A percentile compares a stretch with the other conserved stretches of the same genome.
Conservation (phyloP, 306 rosid species). For the Acacia confusa region DNA sequence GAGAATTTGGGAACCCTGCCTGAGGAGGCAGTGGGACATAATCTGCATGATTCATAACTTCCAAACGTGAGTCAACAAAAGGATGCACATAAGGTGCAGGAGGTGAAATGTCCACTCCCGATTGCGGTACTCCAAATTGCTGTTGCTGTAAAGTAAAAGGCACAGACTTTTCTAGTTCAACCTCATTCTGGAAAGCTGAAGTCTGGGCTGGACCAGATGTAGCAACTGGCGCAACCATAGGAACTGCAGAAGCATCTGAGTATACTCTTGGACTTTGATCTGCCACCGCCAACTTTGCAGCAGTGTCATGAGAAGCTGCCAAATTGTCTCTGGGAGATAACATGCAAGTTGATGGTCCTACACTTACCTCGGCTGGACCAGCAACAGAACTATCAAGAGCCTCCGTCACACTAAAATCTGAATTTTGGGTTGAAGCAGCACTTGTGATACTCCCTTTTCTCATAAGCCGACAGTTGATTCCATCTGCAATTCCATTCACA, state of each 20-base stretch:
- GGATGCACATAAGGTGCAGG: slow-evolving; percentile 57
- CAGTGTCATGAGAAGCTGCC: slow-evolving; percentile 42
- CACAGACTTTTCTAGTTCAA: slow-evolving; percentile 49
- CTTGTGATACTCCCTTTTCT: slow-evolving; percentile 72
- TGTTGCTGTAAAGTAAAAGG: slow-evolving; percentile 49
- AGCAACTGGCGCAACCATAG: slow-evolving; percentile 38
- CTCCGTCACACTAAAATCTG: slow-evolving; percentile 73
- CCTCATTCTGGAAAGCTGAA: slow-evolving; percentile 48
- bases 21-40: slow-evolving; percentile 61
- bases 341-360: slow-evolving; percentile 32
- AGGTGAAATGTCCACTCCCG: slow-evolving; percentile 48
- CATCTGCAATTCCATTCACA: slow-evolving; percentile 68
- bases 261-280: slow-evolving; percentile 44
- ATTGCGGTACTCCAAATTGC: slow-evolving; percentile 54
- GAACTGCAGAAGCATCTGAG: slow-evolving; percentile 43
- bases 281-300: slow-evolving; percentile 38
- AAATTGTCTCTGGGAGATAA: slow-evolving; percentile 48
- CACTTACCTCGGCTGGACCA: slow-evolving; percentile 53
- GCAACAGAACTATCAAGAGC: slow-evolving; percentile 43
- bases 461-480: slow-evolving; percentile 39
- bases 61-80: slow-evolving; percentile 55
- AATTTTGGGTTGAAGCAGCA: slow-evolving; percentile 75
- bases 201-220: slow-evolving; percentile 40
- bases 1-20: slow-evolving; percentile 59
- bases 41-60: slow-evolving; percentile 50